Conservation (phyloP, 2,329 filamentous ascomycete species). For the Cercospora sp. region DNA sequence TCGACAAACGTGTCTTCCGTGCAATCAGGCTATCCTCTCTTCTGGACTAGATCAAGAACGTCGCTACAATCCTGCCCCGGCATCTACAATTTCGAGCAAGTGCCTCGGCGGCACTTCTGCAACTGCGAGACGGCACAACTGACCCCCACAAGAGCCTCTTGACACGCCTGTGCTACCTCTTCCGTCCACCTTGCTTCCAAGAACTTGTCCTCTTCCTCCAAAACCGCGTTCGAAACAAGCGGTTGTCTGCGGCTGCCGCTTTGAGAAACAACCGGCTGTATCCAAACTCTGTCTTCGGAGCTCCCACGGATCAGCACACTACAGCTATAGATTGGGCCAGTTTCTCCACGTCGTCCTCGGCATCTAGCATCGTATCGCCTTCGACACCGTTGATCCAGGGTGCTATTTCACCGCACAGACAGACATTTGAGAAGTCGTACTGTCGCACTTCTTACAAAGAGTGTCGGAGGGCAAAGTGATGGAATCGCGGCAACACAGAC, state of each 20-base stretch:
- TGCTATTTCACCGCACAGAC: background rate
- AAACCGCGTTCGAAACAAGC: background rate
- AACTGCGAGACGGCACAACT: background rate
- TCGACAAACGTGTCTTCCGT: background rate
- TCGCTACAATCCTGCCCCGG: background rate
- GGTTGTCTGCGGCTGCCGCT: background rate
- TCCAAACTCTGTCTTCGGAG: slow-evolving; percentile 1
- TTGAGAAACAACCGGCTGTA: background rate
- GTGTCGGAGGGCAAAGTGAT: slow-evolving; percentile 10
- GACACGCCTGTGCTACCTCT: background rate
- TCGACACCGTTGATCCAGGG: background rate
- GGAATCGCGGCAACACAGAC: slow-evolving; percentile 34
- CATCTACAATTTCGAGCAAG: background rate
- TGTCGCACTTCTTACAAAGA: background rate
- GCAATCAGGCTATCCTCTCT: background rate
- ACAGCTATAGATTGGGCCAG: background rate
- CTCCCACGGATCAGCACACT: background rate
- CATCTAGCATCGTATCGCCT: background rate
- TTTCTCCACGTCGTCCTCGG: background rate
- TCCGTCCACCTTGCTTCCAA: background rate
- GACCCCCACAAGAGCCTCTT: background rate
- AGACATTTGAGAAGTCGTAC: background rate
- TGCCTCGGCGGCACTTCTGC: background rate
- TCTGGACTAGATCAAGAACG: background rate
- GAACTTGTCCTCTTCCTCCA: background rate